Evolutionary conservation across 257 asterid species (phyloP), one percentile per base, ranked within the genome.

Genomic region (Echites panduratus): DNA sequence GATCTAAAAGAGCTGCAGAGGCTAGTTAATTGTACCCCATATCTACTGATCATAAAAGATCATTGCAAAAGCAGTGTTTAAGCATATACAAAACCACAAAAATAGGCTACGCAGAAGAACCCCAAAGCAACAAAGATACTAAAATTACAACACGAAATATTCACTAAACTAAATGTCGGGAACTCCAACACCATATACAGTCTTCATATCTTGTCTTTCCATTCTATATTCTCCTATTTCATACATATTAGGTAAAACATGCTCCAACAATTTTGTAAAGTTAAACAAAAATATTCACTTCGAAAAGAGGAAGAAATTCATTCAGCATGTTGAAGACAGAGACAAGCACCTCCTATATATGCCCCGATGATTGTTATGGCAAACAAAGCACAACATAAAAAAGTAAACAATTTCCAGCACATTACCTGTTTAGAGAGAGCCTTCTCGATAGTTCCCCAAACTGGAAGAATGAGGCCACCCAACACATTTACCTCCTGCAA

Each of bases 401-500:
- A 65, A 52, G 66, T n/a, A n/a, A n/a, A n/a, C n/a, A n/a, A n/a
- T n/a, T n/a, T n/a, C n/a, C n/a, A n/a, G 20, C 66, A 57, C 58
- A 56, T 62, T 80, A 89, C 99, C 96, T 91, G 98, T 87, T 90
- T 94, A 68, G 96, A 84, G 69, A 94, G 95, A 11, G 97, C 98
- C 82, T 88, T 94, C 83, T 89, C 97, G 63, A 91, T 77, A 58
- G 97, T 89, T 71, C 98, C 99, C 99, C 99, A 95, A 68, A 92
- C 95, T 70, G 98, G 99, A 82, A 95, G 98, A 83, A 95, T 92
- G 67, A 91, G 95, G 63, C 99, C 98, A 79, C 98, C 98, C 80
- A 95, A 81, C 73, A 95, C 89, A 87, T 95, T 86, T 77, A 89
- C 98, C 85, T 95, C 99, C 80, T 91, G 99, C 70, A 85, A 66